phyloP scores from a whole-genome alignment of 2,329 filamentous ascomycete species.

The Plenodomus biglobosus region DNA sequence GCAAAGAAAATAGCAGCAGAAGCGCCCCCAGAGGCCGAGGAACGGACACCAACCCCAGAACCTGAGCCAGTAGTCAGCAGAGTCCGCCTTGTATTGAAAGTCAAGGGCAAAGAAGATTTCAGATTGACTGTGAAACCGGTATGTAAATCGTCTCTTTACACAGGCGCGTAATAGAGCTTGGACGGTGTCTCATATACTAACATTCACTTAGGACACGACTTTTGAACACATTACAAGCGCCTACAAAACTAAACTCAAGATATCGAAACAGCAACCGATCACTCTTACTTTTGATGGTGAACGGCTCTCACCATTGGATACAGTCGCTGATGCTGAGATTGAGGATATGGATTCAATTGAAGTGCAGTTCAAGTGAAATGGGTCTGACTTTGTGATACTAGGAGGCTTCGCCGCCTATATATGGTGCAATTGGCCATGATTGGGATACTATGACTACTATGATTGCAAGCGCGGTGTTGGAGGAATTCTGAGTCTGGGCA shows the following conservation, averaged over 20 bases:
- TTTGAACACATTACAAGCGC: conserved; percentile 35
- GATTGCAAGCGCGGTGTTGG: conserved; percentile 8
- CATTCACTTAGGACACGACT: conserved; percentile 27
- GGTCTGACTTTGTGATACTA: background rate
- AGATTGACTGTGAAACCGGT: conserved; percentile 54
- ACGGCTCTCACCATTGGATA: conserved; percentile 36
- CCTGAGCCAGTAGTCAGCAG: conserved; percentile 24
- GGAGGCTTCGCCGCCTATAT: background rate
- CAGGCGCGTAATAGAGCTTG: too few relatives aligned
- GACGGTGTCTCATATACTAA: conserved; percentile 16
- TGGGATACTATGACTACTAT: background rate
- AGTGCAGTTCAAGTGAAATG: background rate
- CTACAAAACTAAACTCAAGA: conserved; percentile 25
- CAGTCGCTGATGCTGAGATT: conserved; percentile 37
- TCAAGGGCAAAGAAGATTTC: conserved; percentile 54
- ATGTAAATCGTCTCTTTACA: too few relatives aligned
- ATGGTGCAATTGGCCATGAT: background rate
- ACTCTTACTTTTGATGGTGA: conserved; percentile 45
- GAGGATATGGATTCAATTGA: conserved; percentile 45
- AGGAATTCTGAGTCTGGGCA: conserved; percentile 1
- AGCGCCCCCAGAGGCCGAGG: conserved; percentile 14
- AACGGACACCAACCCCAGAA: conserved; percentile 21
- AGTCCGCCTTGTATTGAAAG: conserved; percentile 55
- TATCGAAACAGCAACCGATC: conserved; percentile 31
- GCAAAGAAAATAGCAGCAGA: conserved; percentile 45